These are phyloP conservation scores for Castanospermum australe DNA, from an alignment of 306 rosid species.

Conservation along the genomic window DNA sequence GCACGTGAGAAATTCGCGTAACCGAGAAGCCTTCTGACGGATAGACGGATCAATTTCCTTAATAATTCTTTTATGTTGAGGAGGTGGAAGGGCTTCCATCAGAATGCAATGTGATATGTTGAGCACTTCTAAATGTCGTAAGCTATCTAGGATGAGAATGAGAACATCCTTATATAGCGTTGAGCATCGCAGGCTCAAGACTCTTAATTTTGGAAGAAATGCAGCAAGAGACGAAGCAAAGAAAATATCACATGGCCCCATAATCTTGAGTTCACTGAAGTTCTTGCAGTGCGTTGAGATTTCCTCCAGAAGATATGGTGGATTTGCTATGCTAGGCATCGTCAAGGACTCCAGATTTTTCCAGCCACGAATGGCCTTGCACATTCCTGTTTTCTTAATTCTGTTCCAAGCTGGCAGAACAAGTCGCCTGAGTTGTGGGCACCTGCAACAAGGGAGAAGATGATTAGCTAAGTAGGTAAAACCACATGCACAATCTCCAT, in stretches of 20 bases:
- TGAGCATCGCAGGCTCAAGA: constrained; percentile 76
- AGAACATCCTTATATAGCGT: constrained; percentile 48
- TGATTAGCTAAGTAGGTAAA: constrained; percentile 10
- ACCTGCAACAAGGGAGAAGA: constrained; percentile 43
- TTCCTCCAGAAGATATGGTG: constrained; percentile 68
- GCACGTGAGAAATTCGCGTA: constrained; percentile 60
- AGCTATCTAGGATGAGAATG: constrained; percentile 49
- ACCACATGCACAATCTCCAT: not conserved
- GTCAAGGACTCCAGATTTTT: constrained; percentile 72
- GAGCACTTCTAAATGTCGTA: constrained; percentile 63
- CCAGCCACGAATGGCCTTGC: constrained; percentile 70
- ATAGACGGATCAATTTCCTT: constrained; percentile 50
- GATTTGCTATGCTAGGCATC: constrained; percentile 73
- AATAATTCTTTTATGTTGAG: constrained; percentile 31
- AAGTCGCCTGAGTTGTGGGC: constrained; percentile 54
- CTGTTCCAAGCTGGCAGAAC: constrained; percentile 91
- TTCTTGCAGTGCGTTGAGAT: constrained; percentile 58
- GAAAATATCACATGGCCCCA: constrained; percentile 69
- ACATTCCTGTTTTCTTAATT: constrained; percentile 73
- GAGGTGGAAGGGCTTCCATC: constrained; percentile 46
- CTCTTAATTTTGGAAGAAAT: constrained; percentile 59
- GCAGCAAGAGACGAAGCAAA: constrained; percentile 52
- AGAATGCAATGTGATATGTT: constrained; percentile 72
- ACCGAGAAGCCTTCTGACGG: constrained; percentile 54
- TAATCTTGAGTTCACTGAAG: constrained; percentile 70